Evolutionary conservation across 1,139 yeast genomes (phyloP).

Genomic region (Lodderomyces oxycetoniae): DNA sequence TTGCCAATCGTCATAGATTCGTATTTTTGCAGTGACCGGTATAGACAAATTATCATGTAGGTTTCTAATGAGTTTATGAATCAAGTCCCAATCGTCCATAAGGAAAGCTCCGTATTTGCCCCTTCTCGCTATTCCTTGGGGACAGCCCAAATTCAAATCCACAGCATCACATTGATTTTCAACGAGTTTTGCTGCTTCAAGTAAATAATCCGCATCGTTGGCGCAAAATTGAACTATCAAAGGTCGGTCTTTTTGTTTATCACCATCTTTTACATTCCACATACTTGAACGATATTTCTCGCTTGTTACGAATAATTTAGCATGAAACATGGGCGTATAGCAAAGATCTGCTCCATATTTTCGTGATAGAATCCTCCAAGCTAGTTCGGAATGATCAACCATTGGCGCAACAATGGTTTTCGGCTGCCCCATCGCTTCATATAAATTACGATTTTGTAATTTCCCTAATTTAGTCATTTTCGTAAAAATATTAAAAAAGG

Average conservation of each 20-base stretch:
- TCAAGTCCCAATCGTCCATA: conserved; percentile 95
- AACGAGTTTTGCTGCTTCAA: conserved; percentile 77
- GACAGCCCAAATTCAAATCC: conserved; percentile 93
- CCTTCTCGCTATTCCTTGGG: conserved; percentile 93
- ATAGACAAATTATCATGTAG: conserved; percentile 69
- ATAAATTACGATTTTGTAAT: conserved; percentile 63
- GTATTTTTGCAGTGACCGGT: conserved; percentile 94
- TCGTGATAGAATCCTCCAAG: conserved; percentile 88
- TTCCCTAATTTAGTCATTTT: conserved; percentile 3
- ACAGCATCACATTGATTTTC: conserved; percentile 90
- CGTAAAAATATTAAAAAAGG: too few species aligned
- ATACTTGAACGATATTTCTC: conserved; percentile 73
- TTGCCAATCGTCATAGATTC: conserved; percentile 82
- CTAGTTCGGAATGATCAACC: conserved; percentile 96
- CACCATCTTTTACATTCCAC: conserved; percentile 76
- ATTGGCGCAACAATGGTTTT: conserved; percentile 91
- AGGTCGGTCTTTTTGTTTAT: conserved; percentile 63
- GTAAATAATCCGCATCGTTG: conserved; percentile 79
- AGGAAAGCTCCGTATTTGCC: conserved; percentile 94
- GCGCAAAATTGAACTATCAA: conserved; percentile 93
- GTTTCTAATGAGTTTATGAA: conserved; percentile 63
- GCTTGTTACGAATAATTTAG: conserved; percentile 80
- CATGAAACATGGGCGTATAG: conserved; percentile 97
- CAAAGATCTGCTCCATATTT: conserved; percentile 90
- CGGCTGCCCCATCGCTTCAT: conserved; percentile 66